Base-by-base conservation (phyloP, 257 asterid genomes). In the Plantago major region DNA sequence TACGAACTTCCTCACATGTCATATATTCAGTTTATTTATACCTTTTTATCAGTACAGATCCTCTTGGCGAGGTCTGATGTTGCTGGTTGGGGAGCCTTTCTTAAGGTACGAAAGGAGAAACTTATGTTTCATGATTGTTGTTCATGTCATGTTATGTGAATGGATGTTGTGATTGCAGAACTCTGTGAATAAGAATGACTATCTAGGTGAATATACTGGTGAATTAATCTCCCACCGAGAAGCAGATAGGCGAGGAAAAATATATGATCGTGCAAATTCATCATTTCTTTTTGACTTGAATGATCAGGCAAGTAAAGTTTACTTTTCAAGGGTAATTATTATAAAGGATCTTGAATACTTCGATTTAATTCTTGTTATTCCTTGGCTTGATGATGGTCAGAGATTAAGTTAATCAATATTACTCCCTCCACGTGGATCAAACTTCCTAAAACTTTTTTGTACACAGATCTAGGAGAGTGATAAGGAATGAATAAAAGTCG, bases 81-180 rank as follows among this genome's bases (percentile, higher is more conserved):
- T 62, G 85, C 98, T 65, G 98, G 98, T 56, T 91, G 95, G 98
- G 98, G 98, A 72, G 98, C 98, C 50, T 91, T 91, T 82, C 71
- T 86, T 68, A 86, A 88, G 95, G 98, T 88, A 76, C 2, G 64
- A 7, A 62, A 47, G 46, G 43, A 48, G 50, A 10, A 60, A 11
- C n/a, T 64, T 51, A 47, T 15, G 42, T 66, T 1, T 60, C 63
- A 38, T 9, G 44, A 45, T 65, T 66, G 54, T 56, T 53, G 64
- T 10, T 50, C 15, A 28, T 42, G 28, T 9, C 45, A 26, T 45
- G 59, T 63, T 45, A 62, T 58, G 15, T 55, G 56, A 19, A 19
- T 49, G 54, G 51, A 71, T 58, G 30, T 44, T 61, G 14, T 70
- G 55, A 45, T 60, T 66, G 47, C 81, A 92, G 99, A 89, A 81